Percentiles rank a stretch among this genome's conserved stretches.
These are phyloP conservation scores for Pontederia crassipes DNA, from an alignment of 176 grass and related monocot genomes.

Conservation along the genomic window DNA sequence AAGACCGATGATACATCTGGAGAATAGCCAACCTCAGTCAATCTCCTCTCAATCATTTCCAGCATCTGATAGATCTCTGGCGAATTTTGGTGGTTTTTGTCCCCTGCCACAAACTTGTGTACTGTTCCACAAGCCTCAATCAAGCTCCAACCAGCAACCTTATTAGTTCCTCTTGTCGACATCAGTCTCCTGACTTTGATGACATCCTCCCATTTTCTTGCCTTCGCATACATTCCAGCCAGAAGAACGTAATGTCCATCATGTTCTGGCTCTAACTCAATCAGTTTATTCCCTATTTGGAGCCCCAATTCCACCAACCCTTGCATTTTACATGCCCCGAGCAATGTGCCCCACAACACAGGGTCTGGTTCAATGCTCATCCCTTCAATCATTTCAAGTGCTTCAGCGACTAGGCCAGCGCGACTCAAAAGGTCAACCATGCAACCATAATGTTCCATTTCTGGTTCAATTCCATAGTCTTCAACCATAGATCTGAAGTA, in stretches of 20 bases:
- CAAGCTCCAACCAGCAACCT: slow-evolving; percentile 64
- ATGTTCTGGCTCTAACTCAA: slow-evolving; percentile 49
- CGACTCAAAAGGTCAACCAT: slow-evolving; percentile 61
- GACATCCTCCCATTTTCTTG: slow-evolving; percentile 62
- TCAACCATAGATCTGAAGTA: slow-evolving; percentile 49
- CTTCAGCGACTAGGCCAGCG: slow-evolving; percentile 43
- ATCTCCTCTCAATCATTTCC: slow-evolving; percentile 40
- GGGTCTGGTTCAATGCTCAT: slow-evolving; percentile 44
- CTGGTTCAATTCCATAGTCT: slow-evolving; percentile 39
- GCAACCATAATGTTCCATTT: slow-evolving; percentile 73
- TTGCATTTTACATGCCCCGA: slow-evolving; percentile 56
- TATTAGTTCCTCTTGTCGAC: slow-evolving; percentile 41
- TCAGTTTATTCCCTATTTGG: slow-evolving; percentile 45
- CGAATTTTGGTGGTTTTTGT: slow-evolving; percentile 47
- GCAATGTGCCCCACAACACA: slow-evolving; percentile 57
- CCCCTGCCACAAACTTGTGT: slow-evolving; percentile 59
- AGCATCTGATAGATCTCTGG: slow-evolving; percentile 43
- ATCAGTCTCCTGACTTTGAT: slow-evolving; percentile 51
- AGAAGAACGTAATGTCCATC: slow-evolving; percentile 66
- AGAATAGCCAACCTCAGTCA: slow-evolving; percentile 48
- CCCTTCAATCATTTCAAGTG: slow-evolving; percentile 51
- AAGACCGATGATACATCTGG: slow-evolving; percentile 58
- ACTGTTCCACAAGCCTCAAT: slow-evolving; percentile 46
- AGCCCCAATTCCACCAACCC: slow-evolving; percentile 42
- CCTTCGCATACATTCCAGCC: slow-evolving; percentile 44